Conservation (phyloP, 208 protist genomes). For the Sergeia podlipaevii region DNA sequence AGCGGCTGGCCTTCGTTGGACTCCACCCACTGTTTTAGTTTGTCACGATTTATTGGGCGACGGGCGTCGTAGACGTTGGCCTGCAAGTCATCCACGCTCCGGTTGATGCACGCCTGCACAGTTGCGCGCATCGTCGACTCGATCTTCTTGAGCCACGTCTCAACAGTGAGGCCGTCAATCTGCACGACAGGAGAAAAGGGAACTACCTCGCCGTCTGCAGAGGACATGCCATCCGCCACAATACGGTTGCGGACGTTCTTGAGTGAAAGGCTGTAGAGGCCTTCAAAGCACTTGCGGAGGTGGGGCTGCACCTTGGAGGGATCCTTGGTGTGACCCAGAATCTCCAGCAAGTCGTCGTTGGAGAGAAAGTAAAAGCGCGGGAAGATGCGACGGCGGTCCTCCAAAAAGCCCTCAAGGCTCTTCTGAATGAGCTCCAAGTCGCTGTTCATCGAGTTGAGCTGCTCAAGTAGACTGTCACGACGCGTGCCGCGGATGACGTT, state of each 20-base stretch:
- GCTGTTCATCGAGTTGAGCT: conserved; percentile 92
- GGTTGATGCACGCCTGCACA: conserved; percentile 80
- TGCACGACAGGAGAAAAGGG: conserved; percentile 81
- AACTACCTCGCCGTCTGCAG: conserved; percentile 94
- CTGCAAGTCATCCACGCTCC: conserved; percentile 75
- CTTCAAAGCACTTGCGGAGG: conserved; percentile 98
- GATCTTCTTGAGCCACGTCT: conserved; percentile 91
- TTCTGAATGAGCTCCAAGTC: conserved; percentile 97
- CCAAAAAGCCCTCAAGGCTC: conserved; percentile 95
- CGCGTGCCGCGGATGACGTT: conserved; percentile 88
- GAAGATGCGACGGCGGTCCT: conserved; percentile 95
- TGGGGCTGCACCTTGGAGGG: conserved; percentile 96
- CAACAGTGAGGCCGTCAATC: conserved; percentile 90
- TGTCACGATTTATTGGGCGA: conserved; percentile 68
- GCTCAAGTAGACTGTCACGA: conserved; percentile 89
- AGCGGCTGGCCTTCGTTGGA: conserved; percentile 93
- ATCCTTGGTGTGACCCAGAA: conserved; percentile 96
- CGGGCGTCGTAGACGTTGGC: conserved; percentile 77
- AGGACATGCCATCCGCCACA: conserved; percentile 80
- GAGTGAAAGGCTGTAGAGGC: conserved; percentile 88
- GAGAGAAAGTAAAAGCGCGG: conserved; percentile 98
- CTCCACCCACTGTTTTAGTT: conserved; percentile 87
- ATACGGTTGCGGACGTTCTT: conserved; percentile 65
- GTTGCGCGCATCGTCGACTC: conserved; percentile 93
- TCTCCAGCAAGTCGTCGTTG: conserved; percentile 97